Evolutionary conservation across 257 asterid species (phyloP).

Genomic region (Ilex aquifolium): DNA sequence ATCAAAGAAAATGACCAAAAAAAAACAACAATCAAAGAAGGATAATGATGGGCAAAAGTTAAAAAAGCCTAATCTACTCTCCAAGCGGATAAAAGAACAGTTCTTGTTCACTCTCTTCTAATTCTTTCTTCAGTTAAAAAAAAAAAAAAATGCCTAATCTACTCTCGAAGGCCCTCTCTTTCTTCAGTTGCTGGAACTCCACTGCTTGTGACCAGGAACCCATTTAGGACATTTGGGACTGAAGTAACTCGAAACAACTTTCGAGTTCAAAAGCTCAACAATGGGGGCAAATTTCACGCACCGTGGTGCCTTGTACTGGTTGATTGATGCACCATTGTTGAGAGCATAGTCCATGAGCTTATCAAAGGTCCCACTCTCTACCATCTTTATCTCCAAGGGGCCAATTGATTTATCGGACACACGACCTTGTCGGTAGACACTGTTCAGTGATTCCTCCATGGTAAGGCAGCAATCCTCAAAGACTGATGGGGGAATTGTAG

Average conservation of each 20-base stretch:
- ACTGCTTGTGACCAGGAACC: constrained; percentile 7
- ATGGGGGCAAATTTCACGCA: constrained; percentile 38
- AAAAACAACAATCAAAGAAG: too few species aligned
- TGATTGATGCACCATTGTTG: constrained; percentile 36
- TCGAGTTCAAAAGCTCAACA: constrained; percentile 27
- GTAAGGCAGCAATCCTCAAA: constrained; percentile 28
- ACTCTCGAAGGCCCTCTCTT: too few species aligned
- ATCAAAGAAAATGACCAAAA: too few species aligned
- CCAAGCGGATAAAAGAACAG: too few species aligned
- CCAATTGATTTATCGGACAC: too few species aligned
- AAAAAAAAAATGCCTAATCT: too few species aligned
- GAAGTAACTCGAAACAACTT: constrained; percentile 23
- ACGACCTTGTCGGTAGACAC: constrained; percentile 33
- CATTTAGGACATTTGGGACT: constrained; percentile 21
- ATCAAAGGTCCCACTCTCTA: constrained; percentile 34
- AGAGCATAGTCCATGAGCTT: constrained; percentile 45
- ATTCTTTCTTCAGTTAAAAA: too few species aligned
- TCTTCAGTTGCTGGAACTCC: not conserved
- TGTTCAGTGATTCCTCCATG: constrained; percentile 36
- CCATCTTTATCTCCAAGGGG: constrained; percentile 18
- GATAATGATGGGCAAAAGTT: too few species aligned
- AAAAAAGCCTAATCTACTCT: too few species aligned
- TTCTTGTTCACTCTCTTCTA: too few species aligned
- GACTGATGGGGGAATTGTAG: constrained; percentile 14
- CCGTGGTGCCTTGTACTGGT: constrained; percentile 43